Conservation (phyloP, 75 land plant genomes). For the Isoetes taiwanensis region DNA sequence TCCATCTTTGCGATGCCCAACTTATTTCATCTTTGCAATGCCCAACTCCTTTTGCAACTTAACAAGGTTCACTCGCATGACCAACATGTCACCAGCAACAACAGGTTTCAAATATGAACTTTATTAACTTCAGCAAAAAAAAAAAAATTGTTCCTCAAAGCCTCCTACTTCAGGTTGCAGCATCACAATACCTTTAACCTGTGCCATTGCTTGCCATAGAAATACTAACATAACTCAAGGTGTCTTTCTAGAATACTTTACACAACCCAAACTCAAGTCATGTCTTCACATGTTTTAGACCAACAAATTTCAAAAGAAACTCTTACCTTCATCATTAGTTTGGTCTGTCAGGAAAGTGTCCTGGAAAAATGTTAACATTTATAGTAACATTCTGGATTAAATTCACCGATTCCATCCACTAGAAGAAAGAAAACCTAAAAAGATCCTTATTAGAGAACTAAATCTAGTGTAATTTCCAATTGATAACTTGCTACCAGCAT, state of each 20-base stretch:
- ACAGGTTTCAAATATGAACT: constrained; percentile 96
- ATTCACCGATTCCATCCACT: constrained; percentile 92
- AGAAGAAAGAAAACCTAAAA: constrained; percentile 24
- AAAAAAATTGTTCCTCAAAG: constrained; percentile 70
- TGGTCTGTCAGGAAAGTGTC: constrained; percentile 96
- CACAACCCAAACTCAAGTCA: not conserved
- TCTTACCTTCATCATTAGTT: constrained; percentile 93
- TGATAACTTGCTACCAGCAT: not conserved
- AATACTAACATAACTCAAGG: not conserved
- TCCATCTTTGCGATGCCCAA: constrained; percentile 97
- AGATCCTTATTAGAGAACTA: not conserved
- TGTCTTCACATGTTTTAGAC: not conserved
- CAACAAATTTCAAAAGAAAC: constrained; percentile 4
- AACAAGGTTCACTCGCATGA: constrained; percentile 79
- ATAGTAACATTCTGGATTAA: constrained; percentile 91
- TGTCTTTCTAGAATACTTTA: not conserved
- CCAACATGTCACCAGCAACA: constrained; percentile 89
- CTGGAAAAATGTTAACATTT: constrained; percentile 95
- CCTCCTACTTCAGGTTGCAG: constrained; percentile 96
- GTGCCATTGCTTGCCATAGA: constrained; percentile 83
- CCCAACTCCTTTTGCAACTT: constrained; percentile 77
- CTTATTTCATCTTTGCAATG: constrained; percentile 91
- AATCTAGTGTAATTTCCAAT: not conserved
- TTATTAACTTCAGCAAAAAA: constrained; percentile 97
- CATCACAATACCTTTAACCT: constrained; percentile 90